Base-by-base conservation (phyloP, 2,329 filamentous ascomycete species). In the Ilyonectria sp. region DNA sequence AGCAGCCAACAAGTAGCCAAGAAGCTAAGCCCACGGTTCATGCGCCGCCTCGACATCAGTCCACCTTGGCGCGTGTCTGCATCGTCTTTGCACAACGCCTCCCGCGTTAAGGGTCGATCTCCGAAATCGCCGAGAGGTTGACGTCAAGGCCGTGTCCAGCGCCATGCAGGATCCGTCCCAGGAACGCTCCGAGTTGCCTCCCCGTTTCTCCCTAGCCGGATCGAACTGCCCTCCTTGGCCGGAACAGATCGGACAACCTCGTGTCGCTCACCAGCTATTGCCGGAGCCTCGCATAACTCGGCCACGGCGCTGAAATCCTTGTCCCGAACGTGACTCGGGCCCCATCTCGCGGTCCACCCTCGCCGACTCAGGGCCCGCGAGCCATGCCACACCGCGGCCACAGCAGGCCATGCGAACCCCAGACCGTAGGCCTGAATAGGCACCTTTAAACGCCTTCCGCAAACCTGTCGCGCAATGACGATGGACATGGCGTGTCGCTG, bases 381-480 rank as follows among this genome's bases (percentile, higher is more conserved):
- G 31, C 61, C 23, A 44, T 53, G 37, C 19, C 46, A 60, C 46
- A 26, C 7, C 2, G 46, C 10, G 23, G 6, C 23, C 23, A n/a
- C 46, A 29, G 10, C 43, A 50, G 29, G 47, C 50, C 50, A 35
- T n/a, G n/a, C 29, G 10, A 26, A 40, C 60, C 55, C 49, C 60
- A 43, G 59, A 55, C 43, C 17, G 26, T 17, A 57, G 17, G 49
- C 67, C 59, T 35, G 67, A 69, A 65, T 67, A 69, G 69, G 69
- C 21, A 71, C 67, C n/a, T 68, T 65, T 69, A 69, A 63, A 67
- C 69, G 61, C 69, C 40, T 53, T 58, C 62, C 59, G 50, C 56
- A 44, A 49, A 44, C 15, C 37, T 31, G 44, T 3, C 59, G 58
- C 46, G 29, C 44, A 33, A 29, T 21, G 29, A 23, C 43, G 13